phyloP scores from a whole-genome alignment of 768 basidiomycete species.

The Dictyophora rubrovolvata region DNA sequence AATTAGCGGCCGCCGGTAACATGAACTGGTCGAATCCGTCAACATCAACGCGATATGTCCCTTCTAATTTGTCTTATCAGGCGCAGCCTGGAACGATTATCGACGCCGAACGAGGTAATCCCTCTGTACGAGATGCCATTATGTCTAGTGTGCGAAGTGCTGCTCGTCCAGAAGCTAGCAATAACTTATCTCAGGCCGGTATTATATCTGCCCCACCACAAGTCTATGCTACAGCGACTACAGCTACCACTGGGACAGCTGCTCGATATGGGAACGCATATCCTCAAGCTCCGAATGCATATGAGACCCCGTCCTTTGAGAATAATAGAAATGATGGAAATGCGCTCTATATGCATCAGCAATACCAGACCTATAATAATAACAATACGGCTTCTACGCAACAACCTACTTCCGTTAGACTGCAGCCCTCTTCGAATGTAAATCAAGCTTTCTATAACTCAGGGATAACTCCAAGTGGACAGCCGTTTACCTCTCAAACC shows the following conservation, averaged over 20 bases:
- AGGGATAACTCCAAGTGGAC: slow-evolving; percentile 43
- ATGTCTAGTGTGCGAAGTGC: slow-evolving; percentile 69
- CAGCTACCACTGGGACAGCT: slow-evolving; percentile 52
- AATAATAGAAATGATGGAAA: slow-evolving; percentile 13
- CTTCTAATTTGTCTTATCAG: slow-evolving; percentile 53
- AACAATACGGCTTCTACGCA: slow-evolving; percentile 23
- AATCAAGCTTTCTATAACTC: slow-evolving; percentile 64
- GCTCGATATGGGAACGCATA: slow-evolving; percentile 28
- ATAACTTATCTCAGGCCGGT: slow-evolving; percentile 26
- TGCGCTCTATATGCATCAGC: slow-evolving; percentile 68
- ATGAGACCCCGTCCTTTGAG: slow-evolving; percentile 6
- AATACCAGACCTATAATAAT: slow-evolving; percentile 48
- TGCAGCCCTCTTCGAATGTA: slow-evolving; percentile 41
- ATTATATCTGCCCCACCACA: slow-evolving; percentile 71
- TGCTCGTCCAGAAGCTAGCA: slow-evolving; percentile 38
- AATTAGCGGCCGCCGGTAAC: slow-evolving; percentile 59
- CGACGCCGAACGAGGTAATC: slow-evolving; percentile 44
- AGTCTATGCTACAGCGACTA: slow-evolving; percentile 48
- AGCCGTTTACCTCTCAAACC: slow-evolving; percentile 9
- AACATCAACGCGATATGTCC: slow-evolving; percentile 38
- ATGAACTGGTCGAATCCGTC: slow-evolving; percentile 37
- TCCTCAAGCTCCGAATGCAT: slow-evolving; percentile 22
- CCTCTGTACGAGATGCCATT: slow-evolving; percentile 42
- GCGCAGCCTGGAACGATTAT: slow-evolving; percentile 56
- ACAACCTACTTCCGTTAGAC: slow-evolving; percentile 17